Evolutionary conservation across 768 basidiomycete genomes (phyloP), one percentile per base, ranked within the genome.

Genomic region (Pleurotus giganteus): DNA sequence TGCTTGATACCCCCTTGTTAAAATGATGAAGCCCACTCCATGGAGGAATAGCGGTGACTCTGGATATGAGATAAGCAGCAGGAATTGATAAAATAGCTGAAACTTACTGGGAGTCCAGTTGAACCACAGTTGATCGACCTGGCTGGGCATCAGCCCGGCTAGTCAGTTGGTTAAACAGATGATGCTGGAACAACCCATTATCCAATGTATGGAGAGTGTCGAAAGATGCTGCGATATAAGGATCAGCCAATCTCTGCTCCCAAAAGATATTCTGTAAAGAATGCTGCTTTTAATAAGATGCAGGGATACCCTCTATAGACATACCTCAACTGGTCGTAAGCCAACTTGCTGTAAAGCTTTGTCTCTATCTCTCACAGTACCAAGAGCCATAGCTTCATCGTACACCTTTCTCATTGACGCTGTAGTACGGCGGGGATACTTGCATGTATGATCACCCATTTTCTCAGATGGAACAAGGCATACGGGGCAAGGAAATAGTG

Each of bases 201-300:
- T 67, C 49, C 42, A 72, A 63, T 8, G 57, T 61, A 57, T 79
- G 77, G 4, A 79, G 63, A 1, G 59, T 59, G 57, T 80, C 76
- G 47, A 69, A 78, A 4, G 70, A 71, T 2, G 70, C 23, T 21
- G 71, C 67, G 3, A 31, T 13, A 47, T 72, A 57, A 7, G 70
- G 69, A 56, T 75, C 71, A 3, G 70, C 74, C 51, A 62, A 19
- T 13, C 23, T 37, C 13, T 78, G 26, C 0, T 23, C 36, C 74
- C 74, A 77, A 55, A 78, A 78, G 2, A 68, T 64, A 63, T 75
- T 78, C 74, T 76, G 41, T 17, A 54, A 17, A 46, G 13, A 32
- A n/a, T 12, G 23, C 24, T 27, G 24, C n/a, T 34, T 32, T 49
- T 19, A 26, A 15, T 31, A 3, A 36, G 28, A 31, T 9, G 42